Evolutionary conservation across 805 yeast species (phyloP), one percentile per base, ranked within the genome.

Genomic region (Millerago galiae): DNA sequence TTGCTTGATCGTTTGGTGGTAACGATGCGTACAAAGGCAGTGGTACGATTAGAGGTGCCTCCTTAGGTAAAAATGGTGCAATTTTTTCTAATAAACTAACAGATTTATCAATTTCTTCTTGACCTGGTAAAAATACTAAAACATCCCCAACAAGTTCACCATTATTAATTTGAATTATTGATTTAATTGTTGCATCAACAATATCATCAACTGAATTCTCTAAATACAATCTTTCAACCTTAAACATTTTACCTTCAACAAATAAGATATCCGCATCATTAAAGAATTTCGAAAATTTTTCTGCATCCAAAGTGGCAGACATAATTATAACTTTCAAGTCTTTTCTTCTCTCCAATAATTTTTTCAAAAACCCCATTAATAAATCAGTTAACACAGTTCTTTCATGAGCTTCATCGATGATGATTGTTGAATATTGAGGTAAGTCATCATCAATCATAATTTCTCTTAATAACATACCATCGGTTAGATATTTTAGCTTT

Each of bases 301-400:
- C 90, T 1, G 98, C 98, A 62, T 93, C 95, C 44, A 93, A 70
- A 0, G 99, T 93, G 24, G 99, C 99, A 39, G 98, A 90, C 96
- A 93, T 95, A 50, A 93, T 76, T 6, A 93, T 77, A 30, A 89
- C 70, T 53, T 79, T 74, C 50, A 93, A 71, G 34, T 74, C 74
- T 14, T 78, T 63, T 41, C 82, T 68, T 35, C 72, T 69, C 0
- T 54, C 41, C 10, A 83, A 54, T 31, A 93, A 65, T 33, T 78
- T 75, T 58, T 89, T 90, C 49, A 93, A 67, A 55, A 93, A 85
- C 3, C 98, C 99, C 68, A 93, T 71, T 15, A 93, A 70, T 52
- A 93, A 66, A 66, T 93, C 99, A 0, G 98, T 89, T 38, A 90
- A 65, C 2, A 93, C 83, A 0, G 98, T 91, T 59, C 99, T 75